Evolutionary conservation across 2,329 filamentous ascomycete genomes (phyloP).

Genomic region (Periconia sp.): DNA sequence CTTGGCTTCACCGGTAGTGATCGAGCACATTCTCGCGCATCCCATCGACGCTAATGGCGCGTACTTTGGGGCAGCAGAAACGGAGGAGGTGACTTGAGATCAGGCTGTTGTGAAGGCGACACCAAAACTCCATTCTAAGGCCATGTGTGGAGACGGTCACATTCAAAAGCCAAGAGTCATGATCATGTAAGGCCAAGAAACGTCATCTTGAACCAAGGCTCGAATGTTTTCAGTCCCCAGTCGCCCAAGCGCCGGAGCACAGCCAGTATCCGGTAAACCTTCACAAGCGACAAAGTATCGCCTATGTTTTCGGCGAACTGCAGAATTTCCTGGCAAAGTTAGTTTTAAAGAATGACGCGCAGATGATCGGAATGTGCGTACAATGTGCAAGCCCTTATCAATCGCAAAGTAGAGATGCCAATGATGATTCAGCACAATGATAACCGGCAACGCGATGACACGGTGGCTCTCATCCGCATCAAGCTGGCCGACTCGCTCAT

Average conservation of each 20-base stretch:
- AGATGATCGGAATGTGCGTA: slow-evolving; percentile 18
- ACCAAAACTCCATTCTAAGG: too few species aligned
- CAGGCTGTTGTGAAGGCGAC: too few species aligned
- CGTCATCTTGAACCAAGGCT: slow-evolving; percentile 8
- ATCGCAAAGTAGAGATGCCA: slow-evolving; percentile 15
- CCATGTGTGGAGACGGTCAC: too few species aligned
- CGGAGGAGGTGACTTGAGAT: too few species aligned
- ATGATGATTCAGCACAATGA: slow-evolving; percentile 16
- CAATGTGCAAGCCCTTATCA: slow-evolving; percentile 13
- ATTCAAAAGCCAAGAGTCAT: slow-evolving; percentile 3
- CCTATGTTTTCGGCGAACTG: slow-evolving; percentile 6
- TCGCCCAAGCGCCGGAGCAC: slow-evolving; percentile 9
- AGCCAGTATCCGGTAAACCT: slow-evolving; percentile 8
- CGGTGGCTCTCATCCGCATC: slow-evolving; percentile 1
- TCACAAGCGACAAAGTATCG: slow-evolving; percentile 8
- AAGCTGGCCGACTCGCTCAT: slow-evolving; percentile 14
- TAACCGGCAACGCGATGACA: slow-evolving; percentile 11
- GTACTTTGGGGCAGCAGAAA: too few species aligned
- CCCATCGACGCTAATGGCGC: too few species aligned
- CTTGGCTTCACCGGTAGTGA: too few species aligned
- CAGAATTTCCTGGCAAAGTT: slow-evolving; percentile 6
- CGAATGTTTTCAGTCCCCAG: slow-evolving; percentile 7
- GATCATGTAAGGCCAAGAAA: slow-evolving; percentile 7
- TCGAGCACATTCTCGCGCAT: too few species aligned
- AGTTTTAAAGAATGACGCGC: slow-evolving; percentile 4